A percentile compares a stretch with the other conserved stretches of the same genome.
Evolutionary conservation across 1,284 basidiomycete species (phyloP).

Genomic region (Apiotrichum laibachii): DNA sequence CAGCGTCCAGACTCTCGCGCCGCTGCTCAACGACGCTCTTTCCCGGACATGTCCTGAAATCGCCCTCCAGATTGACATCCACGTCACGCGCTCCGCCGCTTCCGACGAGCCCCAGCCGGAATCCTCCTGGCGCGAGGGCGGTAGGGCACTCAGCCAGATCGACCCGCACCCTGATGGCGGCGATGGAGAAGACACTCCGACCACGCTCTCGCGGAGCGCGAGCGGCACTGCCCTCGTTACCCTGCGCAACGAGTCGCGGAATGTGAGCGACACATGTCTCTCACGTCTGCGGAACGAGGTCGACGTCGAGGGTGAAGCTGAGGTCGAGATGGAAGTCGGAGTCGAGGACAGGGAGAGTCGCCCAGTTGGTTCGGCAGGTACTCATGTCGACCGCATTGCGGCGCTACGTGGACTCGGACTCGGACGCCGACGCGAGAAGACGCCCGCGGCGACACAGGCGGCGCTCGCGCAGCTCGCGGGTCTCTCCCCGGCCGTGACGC

Average conservation of each 20-base stretch:
- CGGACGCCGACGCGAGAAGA: too few relatives aligned
- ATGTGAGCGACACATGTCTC: background rate
- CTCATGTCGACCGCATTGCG: too few relatives aligned
- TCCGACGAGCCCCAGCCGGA: slow-evolving; percentile 10
- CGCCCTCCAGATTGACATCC: slow-evolving; percentile 21
- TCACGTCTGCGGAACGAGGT: background rate
- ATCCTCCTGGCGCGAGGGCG: background rate
- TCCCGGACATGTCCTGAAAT: background rate
- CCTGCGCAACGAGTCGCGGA: too few relatives aligned
- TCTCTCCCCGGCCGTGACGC: slow-evolving; percentile 1
- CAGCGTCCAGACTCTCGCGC: slow-evolving; percentile 13
- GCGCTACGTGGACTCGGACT: too few relatives aligned
- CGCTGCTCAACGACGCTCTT: slow-evolving; percentile 16
- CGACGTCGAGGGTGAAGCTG: too few relatives aligned
- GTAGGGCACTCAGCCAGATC: background rate
- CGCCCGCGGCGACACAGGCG: background rate
- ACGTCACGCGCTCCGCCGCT: slow-evolving; percentile 20
- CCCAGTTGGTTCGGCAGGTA: too few relatives aligned
- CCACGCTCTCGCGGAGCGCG: background rate
- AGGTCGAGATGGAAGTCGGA: background rate
- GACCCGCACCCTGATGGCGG: background rate
- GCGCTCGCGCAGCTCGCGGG: background rate
- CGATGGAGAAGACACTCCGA: background rate
- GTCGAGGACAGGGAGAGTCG: background rate
- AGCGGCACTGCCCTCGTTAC: background rate